Evolutionary conservation across 345 rosid species (phyloP).

Genomic region (Moricandia moricandioides): DNA sequence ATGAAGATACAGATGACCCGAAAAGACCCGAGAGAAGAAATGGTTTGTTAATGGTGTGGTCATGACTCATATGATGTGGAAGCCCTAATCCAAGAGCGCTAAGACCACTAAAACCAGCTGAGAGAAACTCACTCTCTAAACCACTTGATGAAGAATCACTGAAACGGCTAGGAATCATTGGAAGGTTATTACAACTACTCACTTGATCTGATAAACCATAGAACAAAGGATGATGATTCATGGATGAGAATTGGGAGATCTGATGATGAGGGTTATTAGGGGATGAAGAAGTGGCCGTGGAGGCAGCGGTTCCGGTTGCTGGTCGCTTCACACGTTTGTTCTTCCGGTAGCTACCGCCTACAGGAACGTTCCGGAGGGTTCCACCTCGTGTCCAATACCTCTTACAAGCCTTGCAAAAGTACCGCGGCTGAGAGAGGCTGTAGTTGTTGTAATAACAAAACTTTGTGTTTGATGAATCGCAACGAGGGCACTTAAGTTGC

Average conservation of each 20-base stretch:
- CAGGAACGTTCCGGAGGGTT: conserved; percentile 65
- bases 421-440: conserved; percentile 66
- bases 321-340: conserved; percentile 63
- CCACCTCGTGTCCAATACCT: conserved; percentile 76
- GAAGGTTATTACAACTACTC: conserved; percentile 45
- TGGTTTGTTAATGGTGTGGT: conserved; percentile 26
- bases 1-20: conserved; percentile 47
- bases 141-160: conserved; percentile 22
- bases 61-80: conserved; percentile 37
- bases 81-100: conserved; percentile 62
- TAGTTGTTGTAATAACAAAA: conserved; percentile 81
- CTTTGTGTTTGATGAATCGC: conserved; percentile 71
- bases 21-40: conserved; percentile 52
- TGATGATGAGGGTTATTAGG: conserved; percentile 35
- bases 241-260: conserved; percentile 44
- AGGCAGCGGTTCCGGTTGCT: conserved; percentile 16
- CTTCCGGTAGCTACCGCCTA: conserved; percentile 72
- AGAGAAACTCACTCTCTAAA: conserved; percentile 46
- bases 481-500: conserved; percentile 69
- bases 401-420: conserved; percentile 75
- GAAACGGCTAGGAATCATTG: conserved; percentile 30
- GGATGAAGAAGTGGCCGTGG: conserved; percentile 26
- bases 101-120: conserved; percentile 48
- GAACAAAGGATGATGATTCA: conserved; percentile 53
- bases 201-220: conserved; percentile 51